phyloP scores from a whole-genome alignment of 108 stramenopile species.

The Phaeodactylum tricornutum region DNA sequence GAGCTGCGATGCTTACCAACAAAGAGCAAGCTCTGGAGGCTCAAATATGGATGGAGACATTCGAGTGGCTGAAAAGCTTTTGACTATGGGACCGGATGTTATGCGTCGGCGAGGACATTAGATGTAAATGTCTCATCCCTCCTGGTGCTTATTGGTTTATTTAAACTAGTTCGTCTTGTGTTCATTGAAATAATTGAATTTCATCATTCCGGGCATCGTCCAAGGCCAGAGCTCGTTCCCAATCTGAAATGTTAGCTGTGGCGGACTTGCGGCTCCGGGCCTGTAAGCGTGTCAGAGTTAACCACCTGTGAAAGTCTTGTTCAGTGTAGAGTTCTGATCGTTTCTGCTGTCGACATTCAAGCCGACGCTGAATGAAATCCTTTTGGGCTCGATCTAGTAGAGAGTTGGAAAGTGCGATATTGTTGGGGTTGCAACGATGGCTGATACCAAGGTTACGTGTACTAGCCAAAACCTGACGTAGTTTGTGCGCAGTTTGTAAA shows the following conservation, averaged over 20 bases:
- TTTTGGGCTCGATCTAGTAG: conserved; percentile 30
- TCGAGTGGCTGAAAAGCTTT: conserved; percentile 56
- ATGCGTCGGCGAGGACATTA: conserved; percentile 13
- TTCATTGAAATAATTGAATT: background rate
- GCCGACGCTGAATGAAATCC: conserved; percentile 40
- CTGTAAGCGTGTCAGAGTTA: conserved; percentile 32
- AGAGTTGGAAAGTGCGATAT: conserved; percentile 7
- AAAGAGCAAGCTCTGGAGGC: conserved; percentile 54
- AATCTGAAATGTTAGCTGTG: conserved; percentile 2
- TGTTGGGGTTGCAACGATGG: background rate
- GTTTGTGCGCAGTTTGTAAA: background rate
- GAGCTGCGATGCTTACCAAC: conserved; percentile 82
- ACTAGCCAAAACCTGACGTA: background rate
- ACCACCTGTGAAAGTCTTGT: conserved; percentile 54
- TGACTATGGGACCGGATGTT: conserved; percentile 74
- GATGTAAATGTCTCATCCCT: no score
- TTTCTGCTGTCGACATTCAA: conserved; percentile 3
- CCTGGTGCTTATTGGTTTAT: background rate
- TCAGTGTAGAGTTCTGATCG: conserved; percentile 10
- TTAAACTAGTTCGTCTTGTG: no score
- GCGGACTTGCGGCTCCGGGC: conserved; percentile 18
- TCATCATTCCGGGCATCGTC: background rate
- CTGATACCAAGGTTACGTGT: background rate
- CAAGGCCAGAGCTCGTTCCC: conserved; percentile 1
- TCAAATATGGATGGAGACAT: conserved; percentile 39